Evolutionary conservation across 192 early-diverging fungal genomes (phyloP), one percentile per base, ranked within the genome.

Genomic region (Coemansia nantahalensis): DNA sequence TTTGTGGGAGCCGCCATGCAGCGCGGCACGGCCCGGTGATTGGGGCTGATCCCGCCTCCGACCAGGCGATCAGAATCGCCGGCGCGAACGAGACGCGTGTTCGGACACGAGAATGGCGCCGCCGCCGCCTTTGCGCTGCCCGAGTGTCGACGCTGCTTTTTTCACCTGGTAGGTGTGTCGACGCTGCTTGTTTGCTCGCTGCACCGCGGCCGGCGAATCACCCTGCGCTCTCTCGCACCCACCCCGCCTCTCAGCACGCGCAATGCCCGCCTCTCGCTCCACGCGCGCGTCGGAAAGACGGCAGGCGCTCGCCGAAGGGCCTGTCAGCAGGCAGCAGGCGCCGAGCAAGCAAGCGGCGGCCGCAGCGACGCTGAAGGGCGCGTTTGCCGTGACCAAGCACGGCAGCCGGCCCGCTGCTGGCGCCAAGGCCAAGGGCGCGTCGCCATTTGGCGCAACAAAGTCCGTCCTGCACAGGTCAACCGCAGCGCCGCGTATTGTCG

Each of bases 401-500:
- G 39, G 37, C 45, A 49, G 19, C 42, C 41, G 23, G n/a, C 38
- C 38, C 11, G 42, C 22, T 22, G 37, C 26, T 28, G 26, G 26
- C 26, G 40, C 11, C 30, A 63, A 64, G 42, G 17, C 44, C 12
- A 50, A 51, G 15, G 55, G 44, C 11, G 38, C 34, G 5, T 56
- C 71, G 17, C 34, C 57, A n/a, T 68, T 66, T 60, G 36, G 45
- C 11, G 72, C 72, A 1, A 38, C 46, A 23, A 77, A 77, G 39
- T 43, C 41, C 1, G 58, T 53, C 16, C 43, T 77, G 24, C 67
- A 66, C 37, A 49, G 74, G 38, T 69, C 74, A 8, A 77, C 74
- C 1, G 58, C 66, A 5, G 62, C 74, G 7, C 74, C 66, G 26
- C 65, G 66, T 56, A 77, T 77, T 17, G 33, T 77, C 19, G 74